Percentiles rank a stretch among this genome's conserved stretches.
Evolutionary conservation across 2,329 filamentous ascomycete species (phyloP).

Genomic region (Lecanicillium sp.): DNA sequence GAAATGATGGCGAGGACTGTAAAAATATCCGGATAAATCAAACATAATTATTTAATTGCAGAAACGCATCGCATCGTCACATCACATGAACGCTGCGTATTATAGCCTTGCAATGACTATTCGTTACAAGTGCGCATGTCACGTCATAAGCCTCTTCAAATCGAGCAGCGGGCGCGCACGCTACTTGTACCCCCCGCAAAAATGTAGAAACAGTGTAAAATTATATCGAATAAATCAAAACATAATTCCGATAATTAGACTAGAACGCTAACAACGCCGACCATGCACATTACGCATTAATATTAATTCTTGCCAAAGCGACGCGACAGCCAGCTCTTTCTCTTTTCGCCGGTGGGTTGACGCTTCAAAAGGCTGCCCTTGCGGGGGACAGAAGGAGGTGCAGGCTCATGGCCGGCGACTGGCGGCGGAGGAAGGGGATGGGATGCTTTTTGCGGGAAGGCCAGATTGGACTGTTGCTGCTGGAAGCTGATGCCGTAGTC

Average conservation of each 20-base stretch:
- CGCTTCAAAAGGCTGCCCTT: conserved; percentile 26
- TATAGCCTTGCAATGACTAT: no score
- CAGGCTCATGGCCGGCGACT: conserved; percentile 17
- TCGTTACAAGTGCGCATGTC: no score
- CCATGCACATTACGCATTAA: conserved; percentile 21
- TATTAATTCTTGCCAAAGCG: conserved; percentile 62
- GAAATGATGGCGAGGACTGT: background rate
- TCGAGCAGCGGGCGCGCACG: no score
- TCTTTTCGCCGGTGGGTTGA: conserved; percentile 53
- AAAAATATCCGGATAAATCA: no score
- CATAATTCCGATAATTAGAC: conserved; percentile 12
- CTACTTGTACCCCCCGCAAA: no score
- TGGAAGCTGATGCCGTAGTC: conserved; percentile 59
- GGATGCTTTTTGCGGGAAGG: conserved; percentile 21
- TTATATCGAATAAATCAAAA: conserved; percentile 5
- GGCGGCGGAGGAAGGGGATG: conserved; percentile 22
- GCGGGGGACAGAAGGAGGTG: conserved; percentile 21
- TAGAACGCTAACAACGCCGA: conserved; percentile 22
- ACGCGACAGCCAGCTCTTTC: conserved; percentile 84
- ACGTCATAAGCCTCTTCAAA: no score
- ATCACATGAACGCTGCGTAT: no score
- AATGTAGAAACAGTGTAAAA: no score
- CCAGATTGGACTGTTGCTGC: conserved; percentile 37
- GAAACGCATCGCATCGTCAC: no score
- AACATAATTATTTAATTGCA: no score